These are phyloP conservation scores for Alliaria petiolata DNA, from an alignment of 345 rosid species.

Conservation along the genomic window DNA sequence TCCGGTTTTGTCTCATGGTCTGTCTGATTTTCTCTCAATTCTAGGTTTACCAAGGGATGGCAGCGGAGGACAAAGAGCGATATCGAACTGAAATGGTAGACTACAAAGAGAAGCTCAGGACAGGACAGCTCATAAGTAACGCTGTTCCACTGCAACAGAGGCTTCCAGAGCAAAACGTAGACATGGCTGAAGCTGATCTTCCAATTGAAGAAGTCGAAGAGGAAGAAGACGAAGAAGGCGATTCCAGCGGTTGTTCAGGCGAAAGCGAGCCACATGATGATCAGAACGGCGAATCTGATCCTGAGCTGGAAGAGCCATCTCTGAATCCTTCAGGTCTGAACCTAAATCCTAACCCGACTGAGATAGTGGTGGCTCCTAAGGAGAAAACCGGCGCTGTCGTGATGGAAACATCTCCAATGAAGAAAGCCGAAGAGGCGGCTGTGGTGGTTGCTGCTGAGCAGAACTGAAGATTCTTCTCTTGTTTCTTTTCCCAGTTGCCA, in stretches of 20 bases:
- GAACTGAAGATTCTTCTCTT: conserved; percentile 17
- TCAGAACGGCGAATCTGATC: conserved; percentile 12
- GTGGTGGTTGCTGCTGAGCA: conserved; percentile 21
- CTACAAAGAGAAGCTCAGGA: conserved; percentile 65
- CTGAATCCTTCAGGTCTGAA: background rate
- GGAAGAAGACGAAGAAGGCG: conserved; percentile 52
- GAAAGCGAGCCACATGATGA: conserved; percentile 42
- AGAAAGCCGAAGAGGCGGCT: conserved; percentile 13
- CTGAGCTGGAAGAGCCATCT: conserved; percentile 5
- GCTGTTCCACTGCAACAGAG: conserved; percentile 76
- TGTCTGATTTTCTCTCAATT: background rate
- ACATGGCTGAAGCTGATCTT: conserved; percentile 44
- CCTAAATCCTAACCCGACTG: conserved; percentile 8
- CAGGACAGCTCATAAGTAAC: conserved; percentile 52
- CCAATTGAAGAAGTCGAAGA: conserved; percentile 41
- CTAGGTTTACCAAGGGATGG: conserved; percentile 81
- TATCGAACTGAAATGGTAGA: conserved; percentile 83
- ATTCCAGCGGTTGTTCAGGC: conserved; percentile 44
- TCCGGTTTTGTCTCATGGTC: background rate
- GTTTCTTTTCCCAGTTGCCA: background rate
- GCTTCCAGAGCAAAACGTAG: conserved; percentile 47
- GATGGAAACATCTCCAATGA: conserved; percentile 33
- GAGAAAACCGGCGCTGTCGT: conserved; percentile 27
- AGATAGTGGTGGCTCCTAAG: conserved; percentile 2
- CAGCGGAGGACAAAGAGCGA: conserved; percentile 81